Evolutionary conservation across 768 basidiomycete species (phyloP), one percentile per base, ranked within the genome.

Genomic region (Chalciporus sphaerocephalus): DNA sequence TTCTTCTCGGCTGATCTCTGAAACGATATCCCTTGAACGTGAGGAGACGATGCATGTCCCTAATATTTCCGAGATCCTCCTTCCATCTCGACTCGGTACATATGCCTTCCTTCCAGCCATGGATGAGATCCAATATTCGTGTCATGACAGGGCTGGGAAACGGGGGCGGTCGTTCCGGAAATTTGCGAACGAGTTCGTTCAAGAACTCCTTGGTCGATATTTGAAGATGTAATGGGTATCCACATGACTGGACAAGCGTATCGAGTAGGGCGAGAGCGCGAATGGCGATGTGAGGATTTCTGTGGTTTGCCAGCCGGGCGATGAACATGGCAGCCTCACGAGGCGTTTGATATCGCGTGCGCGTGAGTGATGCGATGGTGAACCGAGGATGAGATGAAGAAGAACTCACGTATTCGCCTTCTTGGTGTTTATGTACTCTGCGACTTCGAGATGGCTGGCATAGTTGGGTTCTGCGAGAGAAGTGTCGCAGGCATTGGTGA

Each of bases 121-220:
- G 81, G 33, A 99, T 93, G 50, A 95, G 74, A 55, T 96, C 94
- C 30, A 99, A 73, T 53, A 96, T 94, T 50, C 89, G 81, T 1
- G 84, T 81, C 95, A 98, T 99, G 55, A 96, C 90, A 17, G 92
- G 86, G 2, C 91, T 89, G 0, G 92, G 91, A 63, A 94, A 92
- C 1, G 92, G 88, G 1, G 96, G 95, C 3, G 96, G 96, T 36
- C 95, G 82, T 69, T 99, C 96, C 6, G 96, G 96, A 65, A 99
- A 98, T 55, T 94, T 82, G 39, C 95, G 84, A 20, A 99, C 96
- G 62, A 99, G 85, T 63, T 98, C 96, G 68, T 99, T 99, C 15
- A 98, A 75, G 62, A 97, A 99, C 60, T 98, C 96, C 61, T 99
- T 98, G 33, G 95, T 98, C 15, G 87, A 75, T 56, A 98, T 88